Conservation (phyloP, 1,284 basidiomycete species). For the Cryptococcus sp. region DNA sequence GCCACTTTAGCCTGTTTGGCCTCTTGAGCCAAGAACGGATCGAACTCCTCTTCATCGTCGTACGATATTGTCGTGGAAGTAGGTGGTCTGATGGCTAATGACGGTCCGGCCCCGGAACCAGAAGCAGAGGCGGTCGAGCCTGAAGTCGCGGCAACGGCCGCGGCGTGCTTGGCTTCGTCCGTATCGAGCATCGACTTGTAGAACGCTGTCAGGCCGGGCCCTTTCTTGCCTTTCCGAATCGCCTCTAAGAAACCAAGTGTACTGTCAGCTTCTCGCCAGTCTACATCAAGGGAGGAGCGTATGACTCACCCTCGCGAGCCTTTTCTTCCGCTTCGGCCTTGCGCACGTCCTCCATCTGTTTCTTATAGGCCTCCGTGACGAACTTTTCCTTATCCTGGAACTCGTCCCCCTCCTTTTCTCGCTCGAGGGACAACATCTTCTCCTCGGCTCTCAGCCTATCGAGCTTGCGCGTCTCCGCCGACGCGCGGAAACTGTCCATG, state of each 20-base stretch:
- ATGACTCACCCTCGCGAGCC: conserved; percentile 70
- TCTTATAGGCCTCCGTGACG: conserved; percentile 95
- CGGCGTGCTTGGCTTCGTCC: conserved; percentile 76
- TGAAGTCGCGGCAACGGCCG: conserved; percentile 71
- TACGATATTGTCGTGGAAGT: conserved; percentile 10
- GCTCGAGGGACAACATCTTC: conserved; percentile 93
- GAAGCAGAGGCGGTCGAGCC: conserved; percentile 18
- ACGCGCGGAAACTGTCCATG: conserved; percentile 75
- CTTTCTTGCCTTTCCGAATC: conserved; percentile 56
- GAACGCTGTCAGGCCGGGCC: conserved; percentile 80
- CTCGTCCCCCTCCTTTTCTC: conserved; percentile 89
- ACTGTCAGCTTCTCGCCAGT: conserved; percentile 2
- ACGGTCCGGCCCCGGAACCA: conserved; percentile 59
- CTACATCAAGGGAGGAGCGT: background rate
- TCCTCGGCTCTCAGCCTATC: conserved; percentile 95
- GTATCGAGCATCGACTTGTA: conserved; percentile 81
- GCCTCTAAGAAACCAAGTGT: too few species aligned
- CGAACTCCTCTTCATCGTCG: conserved; percentile 49
- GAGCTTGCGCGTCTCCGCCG: conserved; percentile 81
- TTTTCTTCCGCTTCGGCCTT: conserved; percentile 89
- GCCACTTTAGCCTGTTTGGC: conserved; percentile 11
- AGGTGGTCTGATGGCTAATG: conserved; percentile 40
- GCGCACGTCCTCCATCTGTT: conserved; percentile 90
- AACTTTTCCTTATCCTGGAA: conserved; percentile 94
- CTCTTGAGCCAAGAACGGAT: conserved; percentile 44